These are phyloP conservation scores for Beauveria rudraprayagi DNA, from an alignment of 2,329 filamentous ascomycete species.

Conservation along the genomic window DNA sequence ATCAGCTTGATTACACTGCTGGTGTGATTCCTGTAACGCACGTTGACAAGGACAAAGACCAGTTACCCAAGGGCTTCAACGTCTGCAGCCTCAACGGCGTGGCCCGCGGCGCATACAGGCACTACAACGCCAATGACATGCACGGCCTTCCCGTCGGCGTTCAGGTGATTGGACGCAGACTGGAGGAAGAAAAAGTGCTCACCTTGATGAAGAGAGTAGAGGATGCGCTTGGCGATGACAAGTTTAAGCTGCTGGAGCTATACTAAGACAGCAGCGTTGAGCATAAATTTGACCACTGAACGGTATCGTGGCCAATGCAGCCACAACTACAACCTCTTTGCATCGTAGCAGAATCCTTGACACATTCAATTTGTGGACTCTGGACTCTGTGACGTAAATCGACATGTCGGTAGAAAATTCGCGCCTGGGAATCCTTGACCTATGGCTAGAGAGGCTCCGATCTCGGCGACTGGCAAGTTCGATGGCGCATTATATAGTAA, in stretches of 20 bases:
- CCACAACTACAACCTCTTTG: not conserved
- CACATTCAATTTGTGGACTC: not conserved
- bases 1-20: slow-evolving; percentile 71
- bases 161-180: slow-evolving; percentile 69
- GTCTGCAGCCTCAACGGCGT: slow-evolving; percentile 66
- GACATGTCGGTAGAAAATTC: not conserved
- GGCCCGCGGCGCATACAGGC: slow-evolving; percentile 73
- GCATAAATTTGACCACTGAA: not conserved
- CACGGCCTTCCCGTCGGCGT: slow-evolving; percentile 80
- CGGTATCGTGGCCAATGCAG: not conserved
- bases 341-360: not conserved
- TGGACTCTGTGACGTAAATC: not conserved
- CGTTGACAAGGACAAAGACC: slow-evolving; percentile 63
- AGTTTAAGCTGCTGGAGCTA: slow-evolving; percentile 43
- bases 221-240: slow-evolving; percentile 55
- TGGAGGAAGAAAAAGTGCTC: slow-evolving; percentile 84
- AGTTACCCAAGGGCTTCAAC: slow-evolving; percentile 53
- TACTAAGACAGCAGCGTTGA: slow-evolving; percentile 23
- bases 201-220: slow-evolving; percentile 74
- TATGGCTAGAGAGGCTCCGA: not conserved
- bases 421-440: not conserved
- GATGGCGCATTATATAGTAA: not conserved
- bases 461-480: not conserved
- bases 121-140: slow-evolving; percentile 78
- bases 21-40: slow-evolving; percentile 81